phyloP scores from a whole-genome alignment of 257 asterid genomes.

The Gentiana straminea region DNA sequence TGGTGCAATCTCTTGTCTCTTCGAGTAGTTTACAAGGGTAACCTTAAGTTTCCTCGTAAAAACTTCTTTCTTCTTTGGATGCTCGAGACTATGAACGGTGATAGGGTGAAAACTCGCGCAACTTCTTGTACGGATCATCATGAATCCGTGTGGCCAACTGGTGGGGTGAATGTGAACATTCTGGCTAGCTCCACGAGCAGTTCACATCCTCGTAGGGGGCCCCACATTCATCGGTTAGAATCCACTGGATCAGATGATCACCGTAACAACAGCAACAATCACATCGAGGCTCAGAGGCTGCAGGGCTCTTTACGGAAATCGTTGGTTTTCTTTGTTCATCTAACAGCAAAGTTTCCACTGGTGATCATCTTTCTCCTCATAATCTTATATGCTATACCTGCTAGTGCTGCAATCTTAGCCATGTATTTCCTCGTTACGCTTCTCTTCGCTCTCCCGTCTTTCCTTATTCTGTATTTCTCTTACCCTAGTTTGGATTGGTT shows the following conservation, averaged over 20 bases:
- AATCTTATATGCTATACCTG: constrained; percentile 66
- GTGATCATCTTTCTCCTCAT: constrained; percentile 72
- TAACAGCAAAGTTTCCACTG: constrained; percentile 82
- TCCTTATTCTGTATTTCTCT: constrained; percentile 79
- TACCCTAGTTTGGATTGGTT: constrained; percentile 97
- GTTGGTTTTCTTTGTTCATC: constrained; percentile 55
- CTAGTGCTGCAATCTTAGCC: constrained; percentile 81
- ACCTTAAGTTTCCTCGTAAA: constrained; percentile 76
- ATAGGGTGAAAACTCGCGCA: constrained; percentile 56
- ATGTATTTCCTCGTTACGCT: constrained; percentile 65
- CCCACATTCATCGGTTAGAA: constrained; percentile 23
- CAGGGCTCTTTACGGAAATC: constrained; percentile 47
- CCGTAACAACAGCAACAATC: constrained; percentile 16
- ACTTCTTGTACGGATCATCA: constrained; percentile 35
- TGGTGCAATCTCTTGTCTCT: constrained; percentile 83
- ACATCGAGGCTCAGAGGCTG: constrained; percentile 44
- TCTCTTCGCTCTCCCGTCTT: constrained; percentile 71
- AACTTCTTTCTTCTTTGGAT: constrained; percentile 96
- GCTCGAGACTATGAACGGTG: constrained; percentile 96
- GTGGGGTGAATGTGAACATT: constrained; percentile 13
- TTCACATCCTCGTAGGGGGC: constrained; percentile 29
- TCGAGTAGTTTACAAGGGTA: constrained; percentile 69
- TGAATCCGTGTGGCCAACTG: constrained; percentile 41
- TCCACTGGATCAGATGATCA: constrained; percentile 33
- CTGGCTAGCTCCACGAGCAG: constrained; percentile 22